phyloP scores from a whole-genome alignment of 331 rosid genomes.

The Stylosanthes scabra region DNA sequence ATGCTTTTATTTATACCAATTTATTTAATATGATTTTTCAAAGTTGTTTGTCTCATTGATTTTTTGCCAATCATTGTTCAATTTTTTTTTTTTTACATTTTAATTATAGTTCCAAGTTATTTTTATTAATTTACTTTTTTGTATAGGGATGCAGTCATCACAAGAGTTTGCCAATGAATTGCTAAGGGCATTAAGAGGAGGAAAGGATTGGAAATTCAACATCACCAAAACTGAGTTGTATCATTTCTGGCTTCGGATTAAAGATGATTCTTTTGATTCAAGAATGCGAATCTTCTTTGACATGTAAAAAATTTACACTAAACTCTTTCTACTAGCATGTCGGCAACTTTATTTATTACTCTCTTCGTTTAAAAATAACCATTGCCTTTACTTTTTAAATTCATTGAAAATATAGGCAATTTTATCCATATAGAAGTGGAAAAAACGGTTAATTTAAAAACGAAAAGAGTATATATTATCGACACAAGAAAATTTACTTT shows the following conservation, averaged over 20 bases:
- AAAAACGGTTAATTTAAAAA: no score
- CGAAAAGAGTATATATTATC: no score
- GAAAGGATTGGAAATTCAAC: slow-evolving; percentile 56
- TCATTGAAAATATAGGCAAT: no score
- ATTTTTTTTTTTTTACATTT: neutral
- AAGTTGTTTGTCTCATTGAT: neutral
- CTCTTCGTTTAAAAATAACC: no score
- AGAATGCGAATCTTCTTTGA: slow-evolving; percentile 76
- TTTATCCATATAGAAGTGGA: no score
- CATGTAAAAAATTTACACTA: slow-evolving; percentile 52
- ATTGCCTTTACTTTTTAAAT: no score
- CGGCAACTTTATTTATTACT: no score
- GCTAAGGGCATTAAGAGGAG: slow-evolving; percentile 65
- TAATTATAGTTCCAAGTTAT: neutral
- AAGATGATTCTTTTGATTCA: slow-evolving; percentile 56
- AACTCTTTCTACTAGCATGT: neutral
- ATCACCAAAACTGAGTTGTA: slow-evolving; percentile 68
- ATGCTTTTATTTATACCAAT: slow-evolving; percentile 22
- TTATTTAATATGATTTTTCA: slow-evolving; percentile 25
- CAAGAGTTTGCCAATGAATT: slow-evolving; percentile 70
- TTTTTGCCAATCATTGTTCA: slow-evolving; percentile 11
- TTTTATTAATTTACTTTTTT: neutral
- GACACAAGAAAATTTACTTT: no score
- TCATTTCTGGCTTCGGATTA: slow-evolving; percentile 62
- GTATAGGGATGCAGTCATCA: slow-evolving; percentile 74